Base-by-base conservation (phyloP, 805 yeast genomes). In the Cephaloascus albidus region DNA sequence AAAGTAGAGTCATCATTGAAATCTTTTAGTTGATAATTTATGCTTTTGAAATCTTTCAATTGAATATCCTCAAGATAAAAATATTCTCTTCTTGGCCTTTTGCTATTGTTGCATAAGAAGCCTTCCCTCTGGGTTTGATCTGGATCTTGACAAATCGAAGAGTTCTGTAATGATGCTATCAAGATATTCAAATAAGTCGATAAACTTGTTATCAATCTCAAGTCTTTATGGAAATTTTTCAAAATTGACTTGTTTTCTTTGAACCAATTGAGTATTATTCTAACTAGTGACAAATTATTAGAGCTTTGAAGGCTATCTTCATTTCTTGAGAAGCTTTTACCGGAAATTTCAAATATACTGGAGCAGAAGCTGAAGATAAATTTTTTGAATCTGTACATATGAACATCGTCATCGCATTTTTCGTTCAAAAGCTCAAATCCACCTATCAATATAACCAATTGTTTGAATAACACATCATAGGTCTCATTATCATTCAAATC, bases 41-140 rank as follows among this genome's bases (percentile, higher is more conserved):
- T 61, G 3, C 81, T 72, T 20, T 65, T 59, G 49, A 78, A 81
- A 44, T 80, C 88, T 43, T 74, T 75, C 45, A 78, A 60, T 18
- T 65, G 57, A 12, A 81, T 76, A 58, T 83, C 93, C 50, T 84
- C 90, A 35, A 63, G 57, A 51, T 81, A 82, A 39, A 71, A 72
- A 40, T 76, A 72, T 2, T 54, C 49, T 54, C 90, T 66, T 5
- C 52, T 45, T 14, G 83, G 82, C 38, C 65, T 37, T 41, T 35
- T 40, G 14, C 12, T 16, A n/a, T 33, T 35, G 12, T 15, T 28
- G 10, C 18, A 27, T 33, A 19, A 14, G 40, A 38, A 17, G 32
- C 20, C 19, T 10, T 38, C 40, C 18, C 26, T 33, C 4, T 52
- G 35, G 10, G 6, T 23, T 6, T 23, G 12, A 12, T 23, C 28